A percentile compares a stretch with the other conserved stretches of the same genome.
Conservation (phyloP, 2,329 filamentous ascomycete genomes). For the Cladosporium austrohemisphaericum region DNA sequence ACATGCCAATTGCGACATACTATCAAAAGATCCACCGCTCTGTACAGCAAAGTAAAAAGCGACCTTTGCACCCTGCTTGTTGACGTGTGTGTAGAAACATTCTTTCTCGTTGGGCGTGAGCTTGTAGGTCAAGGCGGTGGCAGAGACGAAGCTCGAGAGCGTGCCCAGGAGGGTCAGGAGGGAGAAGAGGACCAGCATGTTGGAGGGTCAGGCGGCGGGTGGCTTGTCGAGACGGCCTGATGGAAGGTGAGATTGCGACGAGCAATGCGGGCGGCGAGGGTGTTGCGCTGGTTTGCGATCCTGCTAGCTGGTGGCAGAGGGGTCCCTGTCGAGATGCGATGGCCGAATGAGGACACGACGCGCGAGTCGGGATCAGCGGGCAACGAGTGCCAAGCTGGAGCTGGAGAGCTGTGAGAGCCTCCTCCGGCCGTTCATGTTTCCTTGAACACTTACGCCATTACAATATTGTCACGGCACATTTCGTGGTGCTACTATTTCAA, state of each 20-base stretch:
- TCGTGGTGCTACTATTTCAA: too few relatives aligned
- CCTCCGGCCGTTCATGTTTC: too few relatives aligned
- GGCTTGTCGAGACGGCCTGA: not conserved
- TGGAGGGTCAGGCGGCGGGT: not conserved
- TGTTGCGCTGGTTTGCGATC: not conserved
- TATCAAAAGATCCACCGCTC: conserved; percentile 94
- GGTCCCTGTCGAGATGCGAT: not conserved
- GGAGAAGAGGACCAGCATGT: conserved; percentile 27
- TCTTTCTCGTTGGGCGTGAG: conserved; percentile 86
- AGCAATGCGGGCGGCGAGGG: conserved; percentile 5
- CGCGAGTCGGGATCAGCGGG: conserved; percentile 1
- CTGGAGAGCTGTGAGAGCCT: too few relatives aligned
- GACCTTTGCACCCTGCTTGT: conserved; percentile 78
- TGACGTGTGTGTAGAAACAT: conserved; percentile 84
- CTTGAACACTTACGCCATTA: too few relatives aligned
- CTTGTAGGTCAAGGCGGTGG: conserved; percentile 92
- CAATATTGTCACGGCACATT: too few relatives aligned
- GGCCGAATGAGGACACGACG: conserved; percentile 11
- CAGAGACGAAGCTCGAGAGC: conserved; percentile 67
- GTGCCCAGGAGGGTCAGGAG: conserved; percentile 52
- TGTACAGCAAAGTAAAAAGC: conserved; percentile 99
- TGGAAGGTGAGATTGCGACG: not conserved
- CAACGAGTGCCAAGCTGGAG: too few relatives aligned
- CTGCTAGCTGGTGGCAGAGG: not conserved
- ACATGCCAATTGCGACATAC: conserved; percentile 24